These are phyloP conservation scores for Eremothecium cymbalariae DNA, from an alignment of 1,139 yeast genomes.

Conservation along the genomic window DNA sequence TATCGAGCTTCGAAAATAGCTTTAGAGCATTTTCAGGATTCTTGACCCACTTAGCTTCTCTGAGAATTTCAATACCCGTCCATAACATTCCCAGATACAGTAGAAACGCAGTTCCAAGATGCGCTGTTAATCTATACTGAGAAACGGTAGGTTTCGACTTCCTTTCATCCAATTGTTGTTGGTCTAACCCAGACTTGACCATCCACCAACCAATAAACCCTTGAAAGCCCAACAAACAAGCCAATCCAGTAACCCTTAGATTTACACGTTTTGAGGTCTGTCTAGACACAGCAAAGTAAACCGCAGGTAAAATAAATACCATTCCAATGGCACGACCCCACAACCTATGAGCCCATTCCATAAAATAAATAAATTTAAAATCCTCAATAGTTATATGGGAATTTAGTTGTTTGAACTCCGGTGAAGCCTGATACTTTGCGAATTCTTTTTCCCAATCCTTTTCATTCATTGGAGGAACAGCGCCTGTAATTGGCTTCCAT, in stretches of 20 bases:
- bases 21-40: conserved; percentile 49
- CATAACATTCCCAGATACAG: conserved; percentile 84
- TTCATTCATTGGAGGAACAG: conserved; percentile 76
- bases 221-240: conserved; percentile 78
- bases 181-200: conserved; percentile 94
- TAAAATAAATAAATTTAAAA: conserved; percentile 85
- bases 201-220: conserved; percentile 99
- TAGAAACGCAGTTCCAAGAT: conserved; percentile 85
- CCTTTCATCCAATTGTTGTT: conserved; percentile 68
- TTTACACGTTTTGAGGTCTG: conserved; percentile 66
- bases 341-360: conserved; percentile 97
- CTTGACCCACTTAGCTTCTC: conserved; percentile 63
- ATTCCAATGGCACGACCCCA: conserved; percentile 88
- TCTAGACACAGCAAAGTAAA: conserved; percentile 63
- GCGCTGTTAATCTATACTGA: conserved; percentile 89
- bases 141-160: conserved; percentile 92
- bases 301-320: conserved; percentile 74
- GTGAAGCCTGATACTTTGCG: conserved; percentile 69
- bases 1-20: conserved; percentile 45
- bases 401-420: conserved; percentile 84
- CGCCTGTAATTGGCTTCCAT: conserved; percentile 97
- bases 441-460: conserved; percentile 83
- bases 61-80: conserved; percentile 77
- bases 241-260: conserved; percentile 57
- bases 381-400: conserved; percentile 88